Conservation (phyloP, 192 early-diverging fungal species). For the Backusella tarrabulga region DNA sequence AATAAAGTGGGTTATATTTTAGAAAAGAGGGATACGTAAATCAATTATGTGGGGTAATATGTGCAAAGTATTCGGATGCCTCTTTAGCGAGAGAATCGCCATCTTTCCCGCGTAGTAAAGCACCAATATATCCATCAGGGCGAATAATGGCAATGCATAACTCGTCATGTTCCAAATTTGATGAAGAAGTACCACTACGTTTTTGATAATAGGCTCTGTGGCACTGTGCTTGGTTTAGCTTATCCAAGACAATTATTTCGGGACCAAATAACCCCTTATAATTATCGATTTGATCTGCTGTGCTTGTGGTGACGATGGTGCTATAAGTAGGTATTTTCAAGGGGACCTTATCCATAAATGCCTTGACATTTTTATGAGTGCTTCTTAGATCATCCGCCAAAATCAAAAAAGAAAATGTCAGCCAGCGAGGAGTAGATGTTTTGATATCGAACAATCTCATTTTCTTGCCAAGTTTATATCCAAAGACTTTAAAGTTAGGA, state of each 20-base stretch:
- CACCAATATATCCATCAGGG: constrained; percentile 31
- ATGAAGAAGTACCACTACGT: too few species aligned
- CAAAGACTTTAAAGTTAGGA: constrained; percentile 26
- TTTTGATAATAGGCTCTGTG: constrained; percentile 15
- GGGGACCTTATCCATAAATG: not conserved
- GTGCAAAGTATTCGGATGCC: not conserved
- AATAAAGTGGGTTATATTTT: not conserved
- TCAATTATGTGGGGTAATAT: not conserved
- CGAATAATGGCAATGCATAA: constrained; percentile 15
- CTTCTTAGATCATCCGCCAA: constrained; percentile 17
- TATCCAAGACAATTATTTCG: constrained; percentile 21
- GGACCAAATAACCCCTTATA: not conserved
- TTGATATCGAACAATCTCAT: constrained; percentile 17
- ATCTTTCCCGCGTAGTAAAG: not conserved
- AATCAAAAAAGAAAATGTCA: constrained; percentile 15
- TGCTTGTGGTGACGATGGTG: constrained; percentile 12
- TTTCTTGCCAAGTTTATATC: constrained; percentile 15
- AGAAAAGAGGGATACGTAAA: not conserved
- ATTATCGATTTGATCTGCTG: not conserved
- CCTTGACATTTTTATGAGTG: not conserved
- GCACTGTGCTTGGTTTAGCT: constrained; percentile 30
- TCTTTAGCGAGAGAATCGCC: not conserved
- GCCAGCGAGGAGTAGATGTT: not conserved
- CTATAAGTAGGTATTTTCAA: not conserved
- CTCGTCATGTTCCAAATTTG: not conserved